Base-by-base conservation (phyloP, 371 early-diverging fungal genomes). In the Synchytrium microbalum region DNA sequence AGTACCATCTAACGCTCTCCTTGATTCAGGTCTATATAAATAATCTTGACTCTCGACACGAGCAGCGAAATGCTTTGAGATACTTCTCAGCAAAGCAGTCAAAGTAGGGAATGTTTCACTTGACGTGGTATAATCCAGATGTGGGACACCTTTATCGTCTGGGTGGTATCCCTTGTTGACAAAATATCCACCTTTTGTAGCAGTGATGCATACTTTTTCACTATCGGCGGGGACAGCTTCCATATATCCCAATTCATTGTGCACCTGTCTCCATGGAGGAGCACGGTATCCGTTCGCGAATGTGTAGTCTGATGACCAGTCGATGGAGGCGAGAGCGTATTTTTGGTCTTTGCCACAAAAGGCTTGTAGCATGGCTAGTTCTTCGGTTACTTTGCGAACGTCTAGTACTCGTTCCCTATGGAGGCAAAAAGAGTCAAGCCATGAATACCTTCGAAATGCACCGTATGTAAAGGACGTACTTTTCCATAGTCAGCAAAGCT, bases 181-280 rank as follows among this genome's bases (percentile, higher is more conserved):
- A 56, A 79, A 82, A 61, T 76, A 82, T 2, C 83, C 83, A n/a
- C 55, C 65, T 55, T 72, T 74, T 51, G 61, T 68, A 0, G 79
- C 81, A 0, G 81, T 82, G 19, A 82, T 69, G 29, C 80, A 65
- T 26, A 82, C 65, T 46, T 64, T 55, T 32, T 79, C 81, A 3
- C 38, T 55, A 59, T 82, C 83, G 25, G 60, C 55, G 13, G 72
- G 67, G 58, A 66, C 62, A 1, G 75, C 75, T 23, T 71, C 70
- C 28, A 82, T 58, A 64, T 82, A 82, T 25, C 77, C 64, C 13
- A 82, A 55, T 61, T 82, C 83, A n/a, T 76, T 76, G 57, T 75
- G 71, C 14, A 80, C 71, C 60, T 81, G 81, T 26, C 83, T 63
- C 83, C 83, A 82, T 3, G 81, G 80, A 24, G 83, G 79, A 1